A percentile compares a stretch with the other conserved stretches of the same genome.
Conservation (phyloP, 352 stramenopile genomes). For the Nothophytophthora sp. region DNA sequence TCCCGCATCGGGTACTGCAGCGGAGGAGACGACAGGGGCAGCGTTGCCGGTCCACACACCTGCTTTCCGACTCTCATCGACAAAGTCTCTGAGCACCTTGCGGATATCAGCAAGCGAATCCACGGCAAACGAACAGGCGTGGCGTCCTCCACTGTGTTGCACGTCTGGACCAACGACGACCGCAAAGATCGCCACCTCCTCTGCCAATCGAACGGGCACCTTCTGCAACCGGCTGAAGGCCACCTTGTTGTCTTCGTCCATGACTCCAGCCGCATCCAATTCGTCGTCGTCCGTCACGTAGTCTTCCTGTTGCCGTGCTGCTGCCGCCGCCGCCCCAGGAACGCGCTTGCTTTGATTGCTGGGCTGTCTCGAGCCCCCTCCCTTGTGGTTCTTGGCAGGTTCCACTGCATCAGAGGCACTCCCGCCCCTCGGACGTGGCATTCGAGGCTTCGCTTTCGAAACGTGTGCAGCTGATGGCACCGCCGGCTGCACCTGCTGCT, state of each 20-base stretch:
- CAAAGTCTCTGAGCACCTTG: constrained; percentile 77
- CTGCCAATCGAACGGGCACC: constrained; percentile 63
- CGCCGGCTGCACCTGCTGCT: constrained; percentile 24
- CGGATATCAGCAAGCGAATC: constrained; percentile 69
- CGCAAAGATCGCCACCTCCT: constrained; percentile 70
- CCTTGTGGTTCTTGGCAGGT: constrained; percentile 11
- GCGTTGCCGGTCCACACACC: neutral
- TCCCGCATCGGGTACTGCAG: constrained; percentile 1
- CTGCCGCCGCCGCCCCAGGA: constrained; percentile 23
- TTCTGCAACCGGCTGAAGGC: constrained; percentile 78
- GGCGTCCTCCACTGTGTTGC: constrained; percentile 60
- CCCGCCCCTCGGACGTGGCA: constrained; percentile 22
- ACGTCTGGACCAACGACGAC: constrained; percentile 69
- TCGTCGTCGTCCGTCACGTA: constrained; percentile 53
- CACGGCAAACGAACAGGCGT: constrained; percentile 59
- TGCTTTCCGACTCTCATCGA: constrained; percentile 53
- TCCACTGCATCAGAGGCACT: constrained; percentile 26
- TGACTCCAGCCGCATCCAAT: constrained; percentile 26
- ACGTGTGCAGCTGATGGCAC: constrained; percentile 35
- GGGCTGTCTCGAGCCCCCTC: constrained; percentile 11
- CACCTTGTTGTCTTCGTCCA: constrained; percentile 84
- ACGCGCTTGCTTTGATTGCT: constrained; percentile 15
- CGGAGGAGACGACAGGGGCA: neutral
- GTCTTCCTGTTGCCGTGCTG: constrained; percentile 27
- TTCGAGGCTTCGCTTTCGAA: constrained; percentile 36